Evolutionary conservation across 768 basidiomycete species (phyloP).

Genomic region (Pleurotus eryngii): DNA sequence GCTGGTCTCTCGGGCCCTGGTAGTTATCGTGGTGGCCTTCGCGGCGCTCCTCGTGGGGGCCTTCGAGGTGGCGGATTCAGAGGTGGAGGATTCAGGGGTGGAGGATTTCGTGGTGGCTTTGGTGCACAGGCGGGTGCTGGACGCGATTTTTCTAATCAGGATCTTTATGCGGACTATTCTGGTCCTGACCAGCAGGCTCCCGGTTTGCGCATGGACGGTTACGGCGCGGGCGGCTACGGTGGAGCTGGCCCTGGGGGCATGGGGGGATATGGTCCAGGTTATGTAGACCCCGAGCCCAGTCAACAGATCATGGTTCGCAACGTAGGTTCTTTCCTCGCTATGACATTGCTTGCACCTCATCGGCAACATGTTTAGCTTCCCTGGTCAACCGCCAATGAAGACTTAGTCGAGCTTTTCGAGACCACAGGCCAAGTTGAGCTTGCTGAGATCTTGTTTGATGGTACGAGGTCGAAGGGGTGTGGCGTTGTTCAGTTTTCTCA

Average conservation of each 20-base stretch:
- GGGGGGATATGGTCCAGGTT: conserved; percentile 32
- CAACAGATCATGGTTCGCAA: conserved; percentile 99
- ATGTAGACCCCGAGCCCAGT: conserved; percentile 74
- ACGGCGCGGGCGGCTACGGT: conserved; percentile 25
- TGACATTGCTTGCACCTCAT: conserved; percentile 2
- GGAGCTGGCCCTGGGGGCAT: conserved; percentile 25
- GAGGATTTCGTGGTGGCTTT: conserved; percentile 45
- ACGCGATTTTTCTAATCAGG: conserved; percentile 81
- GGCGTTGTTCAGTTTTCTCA: conserved; percentile 95
- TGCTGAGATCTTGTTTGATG: conserved; percentile 93
- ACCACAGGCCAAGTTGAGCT: conserved; percentile 94
- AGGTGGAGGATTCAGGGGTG: conserved; percentile 56
- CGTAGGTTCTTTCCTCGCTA: conserved; percentile 46
- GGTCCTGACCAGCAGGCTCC: conserved; percentile 73
- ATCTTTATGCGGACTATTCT: conserved; percentile 89
- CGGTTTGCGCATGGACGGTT: conserved; percentile 35
- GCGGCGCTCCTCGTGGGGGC: conserved; percentile 35
- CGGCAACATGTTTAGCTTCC: conserved; percentile 59
- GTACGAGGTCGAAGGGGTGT: conserved; percentile 87
- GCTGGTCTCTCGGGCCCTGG: conserved; percentile 77
- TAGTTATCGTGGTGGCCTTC: conserved; percentile 39
- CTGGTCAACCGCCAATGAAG: conserved; percentile 99
- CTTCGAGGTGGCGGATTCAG: conserved; percentile 48
- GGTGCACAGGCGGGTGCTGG: conserved; percentile 54
- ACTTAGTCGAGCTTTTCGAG: conserved; percentile 96